Evolutionary conservation across 106 monocot species (phyloP), one percentile per base, ranked within the genome.

Genomic region (Allium fistulosum): DNA sequence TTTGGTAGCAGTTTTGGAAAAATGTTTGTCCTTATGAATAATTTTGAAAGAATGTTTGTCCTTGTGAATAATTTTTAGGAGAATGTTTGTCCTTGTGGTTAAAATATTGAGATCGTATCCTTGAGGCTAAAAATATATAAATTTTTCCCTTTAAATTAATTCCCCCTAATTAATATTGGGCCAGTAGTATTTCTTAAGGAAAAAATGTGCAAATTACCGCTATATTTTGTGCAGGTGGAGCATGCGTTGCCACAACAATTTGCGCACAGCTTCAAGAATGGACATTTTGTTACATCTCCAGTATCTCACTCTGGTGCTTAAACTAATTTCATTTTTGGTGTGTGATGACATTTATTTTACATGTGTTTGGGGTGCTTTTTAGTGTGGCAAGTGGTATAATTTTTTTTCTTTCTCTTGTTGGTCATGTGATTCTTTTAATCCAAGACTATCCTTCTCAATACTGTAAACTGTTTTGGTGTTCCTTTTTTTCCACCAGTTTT

Each of bases 191-290:
- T 16, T 4, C 17, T 5, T 65, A 17, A 16, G 17, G 7, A 28
- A 45, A 28, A 45, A n/a, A 0, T 5, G n/a, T n/a, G 47, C 3
- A 47, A 9, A 48, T 48, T 65, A n/a, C 49, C 49, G 12, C 47
- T 1, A 49, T 48, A 16, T 0, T 8, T 68, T 48, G 17, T 73
- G 47, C 71, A 97, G 96, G 91, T 59, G 56, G 91, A 97, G 46
- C 82, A 92, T 72, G 55, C 92, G 18, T 67, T 97, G 53, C 96
- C 96, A 0, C 91, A 97, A 65, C 96, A 97, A 52, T 97, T 73
- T 63, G 48, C 87, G 61, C 96, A 97, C 59, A 22, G 57, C 18
- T 97, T 82, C 80, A 92, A 92, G 80, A 75, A 88, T 66, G 91
- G 88, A 4, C 81, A 80, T 17, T 97, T 97, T 65, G 71, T 72